These are phyloP conservation scores for Biscogniauxia marginata DNA, from an alignment of 2,329 filamentous ascomycete species.

Conservation along the genomic window DNA sequence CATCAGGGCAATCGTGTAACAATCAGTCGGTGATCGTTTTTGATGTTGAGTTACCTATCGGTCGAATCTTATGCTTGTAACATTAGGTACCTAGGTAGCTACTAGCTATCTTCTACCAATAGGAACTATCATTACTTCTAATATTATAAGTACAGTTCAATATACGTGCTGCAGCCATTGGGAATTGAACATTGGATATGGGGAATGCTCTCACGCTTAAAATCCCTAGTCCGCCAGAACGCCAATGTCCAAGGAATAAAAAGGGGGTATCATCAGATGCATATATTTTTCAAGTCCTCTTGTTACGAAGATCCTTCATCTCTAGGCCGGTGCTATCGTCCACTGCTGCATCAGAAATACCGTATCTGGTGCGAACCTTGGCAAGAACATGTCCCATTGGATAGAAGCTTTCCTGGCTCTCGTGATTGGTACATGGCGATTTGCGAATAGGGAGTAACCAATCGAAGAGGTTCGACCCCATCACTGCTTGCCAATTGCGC, in stretches of 20 bases:
- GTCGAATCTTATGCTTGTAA: too few species aligned
- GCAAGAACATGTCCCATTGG: conserved; percentile 62
- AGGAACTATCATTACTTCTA: neutral
- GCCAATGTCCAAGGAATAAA: conserved; percentile 14
- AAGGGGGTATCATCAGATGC: conserved; percentile 22
- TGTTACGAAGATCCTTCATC: conserved; percentile 28
- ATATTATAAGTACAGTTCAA: too few species aligned
- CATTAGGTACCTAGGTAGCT: neutral
- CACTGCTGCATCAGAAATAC: conserved; percentile 28
- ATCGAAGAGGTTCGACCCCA: conserved; percentile 69
- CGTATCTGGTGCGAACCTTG: conserved; percentile 48
- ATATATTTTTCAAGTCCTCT: conserved; percentile 9
- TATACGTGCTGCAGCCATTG: too few species aligned
- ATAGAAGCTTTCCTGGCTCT: conserved; percentile 65
- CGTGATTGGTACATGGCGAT: conserved; percentile 73
- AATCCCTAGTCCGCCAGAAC: conserved; percentile 6
- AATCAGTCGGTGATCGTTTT: too few species aligned
- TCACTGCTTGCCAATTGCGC: conserved; percentile 74
- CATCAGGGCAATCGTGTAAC: too few species aligned
- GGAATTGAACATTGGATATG: neutral
- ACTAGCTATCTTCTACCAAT: neutral
- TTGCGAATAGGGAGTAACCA: conserved; percentile 78
- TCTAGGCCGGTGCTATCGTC: conserved; percentile 27
- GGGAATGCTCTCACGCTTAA: neutral
- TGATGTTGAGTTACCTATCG: too few species aligned